phyloP scores from a whole-genome alignment of 371 early-diverging fungal species.

The Lichtheimia ramosa region DNA sequence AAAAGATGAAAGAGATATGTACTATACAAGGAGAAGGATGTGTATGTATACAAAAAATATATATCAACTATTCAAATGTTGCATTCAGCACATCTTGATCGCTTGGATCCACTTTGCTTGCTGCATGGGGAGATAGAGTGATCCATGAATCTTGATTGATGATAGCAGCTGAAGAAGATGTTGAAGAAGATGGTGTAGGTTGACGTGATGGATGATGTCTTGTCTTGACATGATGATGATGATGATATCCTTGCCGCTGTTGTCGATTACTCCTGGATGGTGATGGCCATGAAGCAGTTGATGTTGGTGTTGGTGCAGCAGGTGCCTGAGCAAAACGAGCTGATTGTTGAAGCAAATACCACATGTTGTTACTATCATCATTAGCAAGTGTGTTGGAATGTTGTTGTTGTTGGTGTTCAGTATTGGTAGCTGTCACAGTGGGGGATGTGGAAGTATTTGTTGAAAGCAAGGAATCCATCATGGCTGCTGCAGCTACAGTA shows the following conservation, averaged over 20 bases:
- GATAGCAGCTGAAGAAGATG: background rate
- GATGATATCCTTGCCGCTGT: background rate
- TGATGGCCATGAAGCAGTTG: background rate
- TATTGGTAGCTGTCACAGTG: no score
- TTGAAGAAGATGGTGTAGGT: background rate
- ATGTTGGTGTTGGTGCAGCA: background rate
- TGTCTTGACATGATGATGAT: background rate
- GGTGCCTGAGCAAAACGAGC: background rate
- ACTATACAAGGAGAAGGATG: background rate
- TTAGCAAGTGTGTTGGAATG: background rate
- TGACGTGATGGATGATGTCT: background rate
- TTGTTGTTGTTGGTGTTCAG: no score
- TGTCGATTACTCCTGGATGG: background rate
- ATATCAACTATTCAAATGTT: background rate
- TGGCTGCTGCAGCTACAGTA: background rate
- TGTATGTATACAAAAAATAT: background rate
- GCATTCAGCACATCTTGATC: no score
- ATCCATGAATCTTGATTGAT: constrained; percentile 3
- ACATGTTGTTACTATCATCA: background rate
- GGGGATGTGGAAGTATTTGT: background rate
- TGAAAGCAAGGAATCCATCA: background rate
- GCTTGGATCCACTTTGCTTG: no score
- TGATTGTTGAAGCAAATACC: background rate
- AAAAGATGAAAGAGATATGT: background rate
- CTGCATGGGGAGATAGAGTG: no score